A percentile compares a stretch with the other conserved stretches of the same genome.
Evolutionary conservation across 768 basidiomycete genomes (phyloP).

Genomic region (Xanthoconium purpureum): DNA sequence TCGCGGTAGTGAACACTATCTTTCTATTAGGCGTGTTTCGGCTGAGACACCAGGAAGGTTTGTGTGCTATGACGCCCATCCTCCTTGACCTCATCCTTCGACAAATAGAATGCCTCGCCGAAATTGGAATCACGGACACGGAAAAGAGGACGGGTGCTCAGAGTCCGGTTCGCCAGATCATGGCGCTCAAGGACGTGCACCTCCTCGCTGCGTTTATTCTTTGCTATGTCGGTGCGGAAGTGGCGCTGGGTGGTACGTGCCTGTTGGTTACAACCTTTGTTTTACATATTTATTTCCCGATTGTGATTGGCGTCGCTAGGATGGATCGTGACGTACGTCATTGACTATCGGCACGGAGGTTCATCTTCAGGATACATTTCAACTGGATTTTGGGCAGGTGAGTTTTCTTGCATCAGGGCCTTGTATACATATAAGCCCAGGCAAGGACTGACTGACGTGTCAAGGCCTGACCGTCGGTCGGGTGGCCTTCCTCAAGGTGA

Average conservation of each 20-base stretch:
- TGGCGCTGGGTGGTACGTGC: background rate
- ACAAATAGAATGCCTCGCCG: background rate
- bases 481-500: constrained; percentile 49
- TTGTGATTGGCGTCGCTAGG: background rate
- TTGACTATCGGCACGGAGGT: background rate
- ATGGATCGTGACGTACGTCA: constrained; percentile 5
- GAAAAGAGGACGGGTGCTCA: background rate
- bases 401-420: background rate
- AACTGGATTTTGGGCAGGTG: constrained; percentile 51
- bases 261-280: too few relatives aligned
- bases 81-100: background rate
- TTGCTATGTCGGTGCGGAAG: constrained; percentile 1
- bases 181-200: constrained; percentile 1
- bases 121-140: constrained; percentile 1
- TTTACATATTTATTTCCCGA: too few relatives aligned
- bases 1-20: background rate
- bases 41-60: background rate
- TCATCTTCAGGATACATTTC: constrained; percentile 43
- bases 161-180: background rate
- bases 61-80: background rate
- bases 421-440: background rate
- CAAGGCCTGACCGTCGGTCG: constrained; percentile 55
- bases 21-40: background rate
- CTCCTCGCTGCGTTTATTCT: background rate
- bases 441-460: background rate